Conservation (phyloP, 2,329 filamentous ascomycete genomes). For the Colletotrichum plurivorum region DNA sequence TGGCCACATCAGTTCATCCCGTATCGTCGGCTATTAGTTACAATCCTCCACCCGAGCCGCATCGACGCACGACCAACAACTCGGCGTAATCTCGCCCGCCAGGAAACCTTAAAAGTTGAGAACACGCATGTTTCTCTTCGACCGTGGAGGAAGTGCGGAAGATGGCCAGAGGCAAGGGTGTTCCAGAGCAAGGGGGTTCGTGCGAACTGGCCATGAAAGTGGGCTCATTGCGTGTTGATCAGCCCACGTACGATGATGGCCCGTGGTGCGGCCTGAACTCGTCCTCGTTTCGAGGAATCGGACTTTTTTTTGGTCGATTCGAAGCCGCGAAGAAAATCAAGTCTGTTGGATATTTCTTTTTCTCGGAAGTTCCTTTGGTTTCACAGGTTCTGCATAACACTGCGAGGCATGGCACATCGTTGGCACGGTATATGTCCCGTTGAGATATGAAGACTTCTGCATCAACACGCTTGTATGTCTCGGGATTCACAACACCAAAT, state of each 20-base stretch:
- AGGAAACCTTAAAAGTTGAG: not conserved
- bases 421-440: too few relatives aligned
- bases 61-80: not conserved
- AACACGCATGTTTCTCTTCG: not conserved
- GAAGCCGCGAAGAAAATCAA: too few relatives aligned
- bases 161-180: not conserved
- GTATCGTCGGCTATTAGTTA: not conserved
- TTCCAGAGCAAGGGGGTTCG: not conserved
- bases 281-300: not conserved
- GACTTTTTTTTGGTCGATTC: too few relatives aligned
- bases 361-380: too few relatives aligned
- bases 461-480: too few relatives aligned
- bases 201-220: constrained; percentile 17
- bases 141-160: not conserved
- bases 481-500: too few relatives aligned
- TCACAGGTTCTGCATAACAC: too few relatives aligned
- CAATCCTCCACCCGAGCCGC: not conserved
- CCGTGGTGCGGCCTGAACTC: constrained; percentile 1
- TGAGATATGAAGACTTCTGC: too few relatives aligned
- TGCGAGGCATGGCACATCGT: too few relatives aligned
- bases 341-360: too few relatives aligned
- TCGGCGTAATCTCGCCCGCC: not conserved
- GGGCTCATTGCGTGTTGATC: constrained; percentile 16
- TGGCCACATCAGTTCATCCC: not conserved
- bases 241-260: constrained; percentile 5